Conservation (phyloP, 2,329 filamentous ascomycete species). For the Fusarium coicis region DNA sequence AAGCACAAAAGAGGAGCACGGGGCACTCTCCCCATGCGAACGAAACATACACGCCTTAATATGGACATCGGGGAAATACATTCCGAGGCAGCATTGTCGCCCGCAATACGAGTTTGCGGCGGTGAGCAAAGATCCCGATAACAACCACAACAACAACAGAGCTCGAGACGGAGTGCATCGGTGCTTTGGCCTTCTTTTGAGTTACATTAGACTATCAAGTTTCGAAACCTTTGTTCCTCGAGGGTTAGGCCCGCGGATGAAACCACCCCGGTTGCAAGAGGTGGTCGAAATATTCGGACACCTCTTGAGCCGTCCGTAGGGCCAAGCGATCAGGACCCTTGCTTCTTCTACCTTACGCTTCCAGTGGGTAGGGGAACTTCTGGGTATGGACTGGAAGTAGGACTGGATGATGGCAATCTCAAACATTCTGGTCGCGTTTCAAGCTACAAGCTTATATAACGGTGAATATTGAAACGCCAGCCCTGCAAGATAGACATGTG, state of each 20-base stretch:
- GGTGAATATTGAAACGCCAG: constrained; percentile 35
- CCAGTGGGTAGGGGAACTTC: constrained; percentile 13
- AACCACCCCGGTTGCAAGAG: constrained; percentile 32
- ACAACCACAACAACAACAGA: not conserved
- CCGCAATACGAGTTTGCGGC: constrained; percentile 11
- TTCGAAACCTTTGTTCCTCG: constrained; percentile 27
- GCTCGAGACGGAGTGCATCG: not conserved
- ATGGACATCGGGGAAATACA: constrained; percentile 34
- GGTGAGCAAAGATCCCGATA: constrained; percentile 11
- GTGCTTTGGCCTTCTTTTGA: constrained; percentile 17
- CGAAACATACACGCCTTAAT: constrained; percentile 36
- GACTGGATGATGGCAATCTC: constrained; percentile 26
- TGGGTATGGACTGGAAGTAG: not conserved
- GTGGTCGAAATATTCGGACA: constrained; percentile 23
- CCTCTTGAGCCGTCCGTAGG: constrained; percentile 25
- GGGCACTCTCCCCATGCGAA: constrained; percentile 34
- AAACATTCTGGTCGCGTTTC: constrained; percentile 34
- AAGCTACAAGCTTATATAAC: constrained; percentile 26
- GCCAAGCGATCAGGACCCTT: constrained; percentile 36
- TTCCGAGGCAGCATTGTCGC: constrained; percentile 22
- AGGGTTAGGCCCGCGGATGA: constrained; percentile 5
- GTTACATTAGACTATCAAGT: constrained; percentile 14
- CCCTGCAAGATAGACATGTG: constrained; percentile 7
- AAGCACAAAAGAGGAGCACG: constrained; percentile 31
- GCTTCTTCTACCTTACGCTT: constrained; percentile 5